Evolutionary conservation across 1,284 basidiomycete genomes (phyloP).

Genomic region (Porogramme epimiltina): DNA sequence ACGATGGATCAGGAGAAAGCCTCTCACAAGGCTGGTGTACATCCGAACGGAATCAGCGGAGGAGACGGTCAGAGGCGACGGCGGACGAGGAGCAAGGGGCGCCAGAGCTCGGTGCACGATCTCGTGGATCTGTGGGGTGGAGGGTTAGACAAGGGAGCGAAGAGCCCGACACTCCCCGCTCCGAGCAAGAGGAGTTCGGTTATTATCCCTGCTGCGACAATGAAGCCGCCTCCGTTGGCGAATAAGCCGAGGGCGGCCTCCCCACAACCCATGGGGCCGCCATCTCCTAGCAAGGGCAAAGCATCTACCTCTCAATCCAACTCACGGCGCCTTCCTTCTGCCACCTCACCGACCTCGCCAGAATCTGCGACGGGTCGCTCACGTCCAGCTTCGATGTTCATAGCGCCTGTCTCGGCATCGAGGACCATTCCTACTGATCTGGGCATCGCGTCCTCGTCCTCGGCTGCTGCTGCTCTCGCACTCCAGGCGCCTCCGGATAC

Average conservation of each 20-base stretch:
- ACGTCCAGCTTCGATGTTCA: constrained; percentile 77
- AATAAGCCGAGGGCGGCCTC: constrained; percentile 28
- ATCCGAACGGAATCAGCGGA: constrained; percentile 9
- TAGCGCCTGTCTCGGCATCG: constrained; percentile 52
- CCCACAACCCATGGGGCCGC: constrained; percentile 29
- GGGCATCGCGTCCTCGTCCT: constrained; percentile 32
- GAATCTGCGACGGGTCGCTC: constrained; percentile 29
- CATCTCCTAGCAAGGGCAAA: constrained; percentile 29
- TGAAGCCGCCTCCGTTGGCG: constrained; percentile 22
- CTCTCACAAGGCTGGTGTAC: background rate
- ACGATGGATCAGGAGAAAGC: constrained; percentile 8
- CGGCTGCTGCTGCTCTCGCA: constrained; percentile 44
- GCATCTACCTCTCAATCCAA: constrained; percentile 8
- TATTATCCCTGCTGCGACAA: constrained; percentile 27
- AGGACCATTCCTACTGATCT: constrained; percentile 31
- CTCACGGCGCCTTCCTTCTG: constrained; percentile 12
- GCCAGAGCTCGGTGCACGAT: constrained; percentile 81
- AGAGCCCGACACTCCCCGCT: constrained; percentile 24
- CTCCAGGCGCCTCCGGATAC: constrained; percentile 26
- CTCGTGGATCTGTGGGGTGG: constrained; percentile 77
- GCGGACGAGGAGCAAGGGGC: constrained; percentile 40
- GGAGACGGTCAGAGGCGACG: constrained; percentile 20
- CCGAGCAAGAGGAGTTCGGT: constrained; percentile 29
- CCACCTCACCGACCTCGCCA: constrained; percentile 12
- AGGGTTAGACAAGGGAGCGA: too few species aligned